Conservation (phyloP, 306 rosid species). For the Bauhinia variegata region DNA sequence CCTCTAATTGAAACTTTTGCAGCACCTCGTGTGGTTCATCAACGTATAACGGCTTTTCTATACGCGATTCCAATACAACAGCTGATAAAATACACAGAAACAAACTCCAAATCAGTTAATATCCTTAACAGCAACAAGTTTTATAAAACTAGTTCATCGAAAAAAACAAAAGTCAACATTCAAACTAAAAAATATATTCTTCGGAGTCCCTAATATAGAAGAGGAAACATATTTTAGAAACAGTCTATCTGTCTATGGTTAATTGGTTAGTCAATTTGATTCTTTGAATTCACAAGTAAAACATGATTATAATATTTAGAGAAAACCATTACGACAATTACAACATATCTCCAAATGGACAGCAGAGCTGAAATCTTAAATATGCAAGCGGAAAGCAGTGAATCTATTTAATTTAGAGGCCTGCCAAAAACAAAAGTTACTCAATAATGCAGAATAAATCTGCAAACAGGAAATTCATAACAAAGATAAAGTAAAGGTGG, state of each 20-base stretch:
- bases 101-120: constrained; percentile 20
- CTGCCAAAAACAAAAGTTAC: not conserved
- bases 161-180: not conserved
- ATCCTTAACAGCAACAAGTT: constrained; percentile 10
- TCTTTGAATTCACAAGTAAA: not conserved
- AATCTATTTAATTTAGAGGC: not conserved
- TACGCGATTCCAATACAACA: constrained; percentile 40
- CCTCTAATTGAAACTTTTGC: constrained; percentile 64
- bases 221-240: too few relatives aligned
- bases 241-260: too few relatives aligned
- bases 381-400: not conserved
- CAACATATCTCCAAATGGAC: not conserved
- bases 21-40: constrained; percentile 52
- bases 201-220: constrained; percentile 12
- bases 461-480: not conserved
- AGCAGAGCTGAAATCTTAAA: not conserved
- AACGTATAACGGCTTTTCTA: constrained; percentile 53
- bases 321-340: too few relatives aligned
- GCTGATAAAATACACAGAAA: constrained; percentile 45
- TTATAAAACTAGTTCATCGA: not conserved
- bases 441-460: not conserved
- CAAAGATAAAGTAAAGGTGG: not conserved
- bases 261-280: not conserved
- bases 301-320: not conserved
- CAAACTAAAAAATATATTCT: not conserved